Base-by-base conservation (phyloP, 2,329 filamentous ascomycete species). In the Fusarium anthophilum region DNA sequence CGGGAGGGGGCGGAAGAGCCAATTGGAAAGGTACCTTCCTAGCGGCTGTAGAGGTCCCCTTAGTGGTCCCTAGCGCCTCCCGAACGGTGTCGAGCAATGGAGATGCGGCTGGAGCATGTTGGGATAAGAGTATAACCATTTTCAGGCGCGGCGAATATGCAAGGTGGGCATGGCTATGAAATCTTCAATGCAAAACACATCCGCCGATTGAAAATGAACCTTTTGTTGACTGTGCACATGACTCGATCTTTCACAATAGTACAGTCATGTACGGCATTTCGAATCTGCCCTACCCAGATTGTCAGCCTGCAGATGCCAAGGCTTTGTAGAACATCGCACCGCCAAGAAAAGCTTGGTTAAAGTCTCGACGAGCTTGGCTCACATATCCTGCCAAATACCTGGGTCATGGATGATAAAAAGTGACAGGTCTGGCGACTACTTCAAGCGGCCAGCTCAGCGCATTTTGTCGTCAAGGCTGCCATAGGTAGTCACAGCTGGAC, bases 341-440 rank as follows among this genome's bases (percentile, higher is more conserved):
- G 78, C 78, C 78, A 79, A 79, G 77, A 75, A 76, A 79, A 79
- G 78, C 78, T 79, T 79, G 78, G 73, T 77, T 70, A 48, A 66
- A 66, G 56, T 63, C 64, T 78, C 70, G 66, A 74, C 65, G 59
- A 72, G 73, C 73, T 76, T 77, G 75, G 73, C 69, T 75, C 64
- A 66, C 71, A 66, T 61, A 60, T 74, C 48, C 45, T 63, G 63
- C 64, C 66, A 48, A 66, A 66, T 66, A 61, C 53, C 66, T 66
- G 50, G 69, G 56, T 56, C 44, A 41, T 57, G 30, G 66, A 65
- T 66, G 63, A 58, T 41, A 54, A 59, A 53, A 70, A 18, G 51
- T 43, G 58, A 58, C 32, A 55, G 57, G 53, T 43, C 55, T 57
- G 51, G 35, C 26, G 38, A 38, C 56, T 57, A 71, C 44, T 20